Base-by-base conservation (phyloP, 768 basidiomycete species). In the Russula lepida region DNA sequence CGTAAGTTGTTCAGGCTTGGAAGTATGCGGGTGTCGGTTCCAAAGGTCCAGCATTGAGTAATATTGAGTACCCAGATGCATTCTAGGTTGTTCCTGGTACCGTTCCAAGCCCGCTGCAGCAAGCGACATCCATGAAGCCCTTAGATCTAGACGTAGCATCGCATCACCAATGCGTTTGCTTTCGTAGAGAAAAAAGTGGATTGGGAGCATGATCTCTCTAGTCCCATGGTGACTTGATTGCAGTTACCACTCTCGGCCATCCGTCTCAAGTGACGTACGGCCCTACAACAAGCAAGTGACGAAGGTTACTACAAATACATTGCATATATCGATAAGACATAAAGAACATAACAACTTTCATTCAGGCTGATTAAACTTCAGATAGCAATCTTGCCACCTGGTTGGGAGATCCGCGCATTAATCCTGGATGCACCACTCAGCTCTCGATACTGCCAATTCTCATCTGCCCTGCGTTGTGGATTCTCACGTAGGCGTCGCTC, bases 341-440 rank as follows among this genome's bases (percentile, higher is more conserved):
- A 41, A 25, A 37, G 6, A 17, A 23, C 23, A 41, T 7, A 49
- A 35, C 1, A 41, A 46, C 54, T 44, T 44, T 35, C 55, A 27
- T n/a, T 52, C 21, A 46, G 21, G 44, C 27, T 35, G n/a, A 49
- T 58, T 19, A 43, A 15, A 23, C 37, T 65, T 76, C 67, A 77
- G 41, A 68, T 68, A 56, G 78, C 61, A 17, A 54, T 68, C 63
- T 74, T 83, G 30, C 81, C 81, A 51, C 75, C 78, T 46, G 84
- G 84, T 68, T 86, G 84, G 4, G 75, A 77, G 60, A 86, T 85
- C 58, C 84, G 74, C 30, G 78, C 81, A 1, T 69, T 59, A 51
- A 80, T 78, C 61, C 32, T 65, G 37, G 54, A 21, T 4, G 33
- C 23, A 33, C 55, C 49, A 6, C 28, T 23, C 17, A 37, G 50